Percentiles rank a stretch among this genome's conserved stretches.
These are phyloP conservation scores for Hysterium pulicare DNA, from an alignment of 2,329 filamentous ascomycete species.

Conservation along the genomic window DNA sequence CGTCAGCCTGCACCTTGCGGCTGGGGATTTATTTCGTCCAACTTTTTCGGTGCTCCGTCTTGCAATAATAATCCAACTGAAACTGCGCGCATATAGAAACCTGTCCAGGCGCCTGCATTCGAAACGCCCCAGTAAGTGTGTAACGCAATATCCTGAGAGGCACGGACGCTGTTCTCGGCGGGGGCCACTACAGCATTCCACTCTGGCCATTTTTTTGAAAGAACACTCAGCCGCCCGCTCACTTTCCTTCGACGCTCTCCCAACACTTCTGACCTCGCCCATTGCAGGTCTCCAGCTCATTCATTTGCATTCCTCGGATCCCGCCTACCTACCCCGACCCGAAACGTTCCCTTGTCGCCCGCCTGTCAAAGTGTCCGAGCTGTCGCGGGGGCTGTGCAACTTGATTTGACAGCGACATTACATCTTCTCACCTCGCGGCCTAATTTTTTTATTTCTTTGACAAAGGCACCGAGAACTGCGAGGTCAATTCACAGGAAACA, in stretches of 20 bases:
- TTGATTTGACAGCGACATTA: slow-evolving; percentile 8
- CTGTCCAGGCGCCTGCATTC: slow-evolving; percentile 13
- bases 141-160: slow-evolving; percentile 19
- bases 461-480: slow-evolving; percentile 12
- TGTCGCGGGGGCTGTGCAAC: slow-evolving; percentile 14
- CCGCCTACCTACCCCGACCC: background rate
- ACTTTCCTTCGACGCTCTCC: slow-evolving; percentile 1
- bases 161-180: slow-evolving; percentile 12
- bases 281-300: no score
- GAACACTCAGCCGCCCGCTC: slow-evolving; percentile 4
- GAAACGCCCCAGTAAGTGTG: slow-evolving; percentile 17
- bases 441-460: slow-evolving; percentile 2
- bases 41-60: no score
- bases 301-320: slow-evolving; percentile 4
- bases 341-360: slow-evolving; percentile 5
- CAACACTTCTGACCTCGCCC: background rate
- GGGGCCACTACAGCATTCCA: slow-evolving; percentile 12
- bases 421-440: slow-evolving; percentile 5
- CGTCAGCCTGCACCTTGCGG: slow-evolving; percentile 2
- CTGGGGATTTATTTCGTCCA: no score
- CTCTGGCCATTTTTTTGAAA: slow-evolving; percentile 11
- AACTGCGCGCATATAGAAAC: no score
- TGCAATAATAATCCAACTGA: no score
- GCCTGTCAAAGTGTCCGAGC: slow-evolving; percentile 8
- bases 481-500: slow-evolving; percentile 8